Percentiles rank a stretch among this genome's conserved stretches.
Evolutionary conservation across 2,329 filamentous ascomycete species (phyloP).

Genomic region (Bretziella fagacearum): DNA sequence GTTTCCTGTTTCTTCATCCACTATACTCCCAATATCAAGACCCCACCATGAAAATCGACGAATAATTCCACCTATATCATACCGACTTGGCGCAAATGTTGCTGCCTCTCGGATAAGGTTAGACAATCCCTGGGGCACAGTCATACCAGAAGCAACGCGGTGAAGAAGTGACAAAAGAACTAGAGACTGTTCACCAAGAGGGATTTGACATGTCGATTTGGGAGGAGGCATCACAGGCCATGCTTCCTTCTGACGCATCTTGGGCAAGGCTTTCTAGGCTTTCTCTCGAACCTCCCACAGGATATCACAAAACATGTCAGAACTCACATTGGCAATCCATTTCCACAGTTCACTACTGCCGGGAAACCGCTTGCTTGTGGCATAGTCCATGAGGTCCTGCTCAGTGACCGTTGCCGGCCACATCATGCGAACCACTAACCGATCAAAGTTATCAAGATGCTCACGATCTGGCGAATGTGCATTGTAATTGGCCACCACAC

Average conservation of each 20-base stretch:
- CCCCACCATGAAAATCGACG: slow-evolving; percentile 7
- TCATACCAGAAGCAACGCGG: not conserved
- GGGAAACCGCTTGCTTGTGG: slow-evolving; percentile 7
- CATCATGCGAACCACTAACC: slow-evolving; percentile 6
- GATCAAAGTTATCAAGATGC: slow-evolving; percentile 8
- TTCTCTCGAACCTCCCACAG: slow-evolving; percentile 13
- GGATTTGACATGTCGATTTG: slow-evolving; percentile 3
- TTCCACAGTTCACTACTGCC: slow-evolving; percentile 9
- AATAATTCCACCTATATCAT: slow-evolving; percentile 7
- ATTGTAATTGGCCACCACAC: not conserved
- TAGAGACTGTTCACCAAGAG: not conserved
- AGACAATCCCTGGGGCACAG: slow-evolving; percentile 2
- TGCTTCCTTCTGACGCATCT: not conserved
- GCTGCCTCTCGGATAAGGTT: slow-evolving; percentile 1
- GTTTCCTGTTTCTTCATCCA: not conserved
- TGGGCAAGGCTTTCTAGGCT: slow-evolving; percentile 6
- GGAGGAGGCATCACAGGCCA: slow-evolving; percentile 14
- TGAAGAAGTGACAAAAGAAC: slow-evolving; percentile 8
- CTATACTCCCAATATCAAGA: slow-evolving; percentile 2
- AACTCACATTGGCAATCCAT: slow-evolving; percentile 1
- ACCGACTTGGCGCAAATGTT: slow-evolving; percentile 8
- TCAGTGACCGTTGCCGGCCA: not conserved
- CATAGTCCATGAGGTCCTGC: slow-evolving; percentile 7
- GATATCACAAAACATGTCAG: slow-evolving; percentile 6
- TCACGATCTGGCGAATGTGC: slow-evolving; percentile 1